These are phyloP conservation scores for Ganoderma resinaceum DNA, from an alignment of 1,284 basidiomycete genomes.

Conservation along the genomic window DNA sequence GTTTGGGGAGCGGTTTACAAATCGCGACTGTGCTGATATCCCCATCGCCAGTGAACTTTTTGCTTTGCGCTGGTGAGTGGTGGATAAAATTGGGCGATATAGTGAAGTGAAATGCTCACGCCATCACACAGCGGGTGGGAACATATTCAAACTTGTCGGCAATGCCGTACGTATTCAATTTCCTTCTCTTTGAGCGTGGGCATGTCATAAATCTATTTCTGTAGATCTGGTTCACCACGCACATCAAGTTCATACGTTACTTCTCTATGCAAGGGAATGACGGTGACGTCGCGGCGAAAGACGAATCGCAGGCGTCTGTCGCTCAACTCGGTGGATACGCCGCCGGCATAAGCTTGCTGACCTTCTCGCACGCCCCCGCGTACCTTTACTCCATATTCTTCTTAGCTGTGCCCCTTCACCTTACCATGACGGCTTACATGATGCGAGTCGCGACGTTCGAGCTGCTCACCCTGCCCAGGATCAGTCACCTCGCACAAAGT, in stretches of 20 bases:
- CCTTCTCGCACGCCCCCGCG: constrained; percentile 39
- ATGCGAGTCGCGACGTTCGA: constrained; percentile 41
- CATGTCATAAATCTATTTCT: neutral
- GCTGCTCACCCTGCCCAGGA: constrained; percentile 39
- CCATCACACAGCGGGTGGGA: constrained; percentile 37
- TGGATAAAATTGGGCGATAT: neutral
- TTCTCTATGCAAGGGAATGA: constrained; percentile 41
- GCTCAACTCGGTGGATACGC: constrained; percentile 41
- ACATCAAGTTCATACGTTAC: constrained; percentile 44
- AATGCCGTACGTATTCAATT: constrained; percentile 34
- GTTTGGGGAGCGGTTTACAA: constrained; percentile 39
- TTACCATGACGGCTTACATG: constrained; percentile 38
- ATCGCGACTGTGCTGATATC: constrained; percentile 39
- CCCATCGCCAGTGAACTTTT: constrained; percentile 37
- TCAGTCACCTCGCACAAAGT: constrained; percentile 35
- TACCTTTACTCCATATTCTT: constrained; percentile 42
- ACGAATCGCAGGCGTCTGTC: constrained; percentile 42
- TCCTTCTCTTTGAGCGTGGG: constrained; percentile 1
- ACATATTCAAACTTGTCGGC: constrained; percentile 42
- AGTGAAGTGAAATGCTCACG: neutral
- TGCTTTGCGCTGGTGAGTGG: constrained; percentile 39
- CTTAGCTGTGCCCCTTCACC: constrained; percentile 36
- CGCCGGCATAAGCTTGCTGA: constrained; percentile 39
- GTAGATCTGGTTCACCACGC: constrained; percentile 42
- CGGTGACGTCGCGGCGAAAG: constrained; percentile 43